Evolutionary conservation across 2,329 filamentous ascomycete species (phyloP).

Genomic region (Botrytis paeoniae): DNA sequence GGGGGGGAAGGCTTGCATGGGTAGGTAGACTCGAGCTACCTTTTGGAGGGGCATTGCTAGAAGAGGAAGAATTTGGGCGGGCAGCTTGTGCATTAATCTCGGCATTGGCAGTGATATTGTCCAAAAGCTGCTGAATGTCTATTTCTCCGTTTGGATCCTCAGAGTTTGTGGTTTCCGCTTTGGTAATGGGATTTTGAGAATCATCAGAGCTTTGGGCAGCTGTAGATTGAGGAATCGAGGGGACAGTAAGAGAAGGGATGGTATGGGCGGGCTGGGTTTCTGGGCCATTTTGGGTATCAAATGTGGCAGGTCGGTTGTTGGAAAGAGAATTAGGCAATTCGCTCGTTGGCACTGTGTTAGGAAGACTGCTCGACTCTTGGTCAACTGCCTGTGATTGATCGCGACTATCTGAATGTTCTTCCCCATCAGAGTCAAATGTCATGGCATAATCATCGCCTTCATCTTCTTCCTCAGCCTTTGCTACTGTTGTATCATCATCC

Average conservation of each 20-base stretch:
- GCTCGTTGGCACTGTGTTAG: conserved; percentile 30
- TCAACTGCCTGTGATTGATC: conserved; percentile 36
- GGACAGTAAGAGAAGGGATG: conserved; percentile 25
- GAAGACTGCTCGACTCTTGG: conserved; percentile 30
- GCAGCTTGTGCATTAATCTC: conserved; percentile 35
- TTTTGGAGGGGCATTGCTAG: conserved; percentile 30
- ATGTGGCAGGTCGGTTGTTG: conserved; percentile 25
- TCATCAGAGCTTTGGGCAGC: conserved; percentile 24
- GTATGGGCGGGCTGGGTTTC: conserved; percentile 28
- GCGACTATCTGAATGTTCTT: conserved; percentile 37
- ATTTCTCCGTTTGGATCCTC: conserved; percentile 37
- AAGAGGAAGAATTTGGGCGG: conserved; percentile 26
- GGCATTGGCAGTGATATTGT: conserved; percentile 41
- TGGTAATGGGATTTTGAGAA: conserved; percentile 22
- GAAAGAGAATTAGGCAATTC: conserved; percentile 23
- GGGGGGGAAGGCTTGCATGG: conserved; percentile 40
- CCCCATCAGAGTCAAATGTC: conserved; percentile 40
- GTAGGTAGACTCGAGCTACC: conserved; percentile 32
- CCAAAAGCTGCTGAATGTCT: conserved; percentile 40
- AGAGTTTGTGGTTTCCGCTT: conserved; percentile 26
- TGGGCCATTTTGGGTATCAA: conserved; percentile 24
- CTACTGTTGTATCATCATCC: conserved; percentile 26
- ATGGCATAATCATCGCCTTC: conserved; percentile 40
- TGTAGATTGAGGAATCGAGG: conserved; percentile 25
- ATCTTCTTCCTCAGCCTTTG: conserved; percentile 29